A percentile compares a stretch with the other conserved stretches of the same genome.
Conservation (phyloP, 1,284 basidiomycete species). For the Tausonia pullulans region DNA sequence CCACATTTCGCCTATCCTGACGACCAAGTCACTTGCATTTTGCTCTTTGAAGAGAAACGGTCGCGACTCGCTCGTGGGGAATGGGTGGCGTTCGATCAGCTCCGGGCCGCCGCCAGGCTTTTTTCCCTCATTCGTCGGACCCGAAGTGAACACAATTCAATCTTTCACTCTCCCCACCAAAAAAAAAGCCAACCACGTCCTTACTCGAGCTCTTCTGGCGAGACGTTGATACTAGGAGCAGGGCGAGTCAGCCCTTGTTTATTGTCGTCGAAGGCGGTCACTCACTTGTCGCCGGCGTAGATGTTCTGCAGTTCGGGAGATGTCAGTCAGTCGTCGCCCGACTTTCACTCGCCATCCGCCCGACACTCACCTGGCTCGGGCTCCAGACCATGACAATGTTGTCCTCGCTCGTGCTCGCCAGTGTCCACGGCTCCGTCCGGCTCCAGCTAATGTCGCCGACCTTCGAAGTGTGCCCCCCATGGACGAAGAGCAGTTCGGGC, state of each 20-base stretch:
- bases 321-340: no score
- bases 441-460: constrained; percentile 37
- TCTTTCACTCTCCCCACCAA: no score
- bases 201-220: constrained; percentile 23
- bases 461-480: constrained; percentile 53
- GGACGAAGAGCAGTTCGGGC: constrained; percentile 83
- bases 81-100: no score
- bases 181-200: background rate
- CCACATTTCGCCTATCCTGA: no score
- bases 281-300: constrained; percentile 31
- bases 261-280: background rate
- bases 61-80: no score
- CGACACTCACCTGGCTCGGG: constrained; percentile 25
- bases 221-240: constrained; percentile 17
- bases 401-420: constrained; percentile 40
- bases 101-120: no score
- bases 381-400: constrained; percentile 40
- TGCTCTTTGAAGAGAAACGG: no score
- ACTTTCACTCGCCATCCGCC: no score
- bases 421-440: constrained; percentile 34
- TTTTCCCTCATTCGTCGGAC: no score
- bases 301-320: constrained; percentile 25
- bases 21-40: no score
- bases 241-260: background rate
- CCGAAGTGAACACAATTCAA: no score